Base-by-base conservation (phyloP, 257 asterid genomes). In the Ocimum tenuiflorum region DNA sequence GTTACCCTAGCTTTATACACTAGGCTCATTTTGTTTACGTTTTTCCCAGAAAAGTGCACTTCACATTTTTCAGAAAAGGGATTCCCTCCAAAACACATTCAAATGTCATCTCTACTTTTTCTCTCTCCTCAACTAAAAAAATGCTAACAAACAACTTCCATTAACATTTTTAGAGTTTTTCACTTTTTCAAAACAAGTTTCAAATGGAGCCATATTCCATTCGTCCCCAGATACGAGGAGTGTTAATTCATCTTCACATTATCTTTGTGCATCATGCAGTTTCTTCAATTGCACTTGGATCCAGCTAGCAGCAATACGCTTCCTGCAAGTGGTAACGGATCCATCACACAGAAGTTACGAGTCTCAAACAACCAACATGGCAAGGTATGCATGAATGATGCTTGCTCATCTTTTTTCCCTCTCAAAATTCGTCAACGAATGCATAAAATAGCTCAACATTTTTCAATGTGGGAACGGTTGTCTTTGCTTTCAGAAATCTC, bases 211-310 rank as follows among this genome's bases (percentile, higher is more conserved):
- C 3, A 1, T 2, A 27, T 27, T 27, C 31, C 31, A 27, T 27
- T 2, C 4, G 31, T 2, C 31, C 4, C 31, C 31, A 27, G 31
- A 27, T 27, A 4, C 4, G 31, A 27, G 31, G 31, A 1, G 31
- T 27, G 31, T 27, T 27, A 27, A 27, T 27, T 27, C 15, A 3
- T 31, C 64, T 36, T 57, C 4, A 33, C 13, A 10, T 35, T 35
- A 36, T 17, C 17, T 72, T 55, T 55, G 50, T 78, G 31, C 39
- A 67, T 73, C 53, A 46, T 58, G 61, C 86, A 90, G 97, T 91
- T 86, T 88, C 92, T 91, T 65, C 97, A 91, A 70, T 73, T 91
- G 83, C 96, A 91, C 68, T 80, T 91, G 92, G 96, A 91, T 68
- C 95, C 97, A 60, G 97, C 97, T 39, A 91, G 91, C 81, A 70